Evolutionary conservation across 1,284 basidiomycete genomes (phyloP).

Genomic region (Cryptococcus sp.): DNA sequence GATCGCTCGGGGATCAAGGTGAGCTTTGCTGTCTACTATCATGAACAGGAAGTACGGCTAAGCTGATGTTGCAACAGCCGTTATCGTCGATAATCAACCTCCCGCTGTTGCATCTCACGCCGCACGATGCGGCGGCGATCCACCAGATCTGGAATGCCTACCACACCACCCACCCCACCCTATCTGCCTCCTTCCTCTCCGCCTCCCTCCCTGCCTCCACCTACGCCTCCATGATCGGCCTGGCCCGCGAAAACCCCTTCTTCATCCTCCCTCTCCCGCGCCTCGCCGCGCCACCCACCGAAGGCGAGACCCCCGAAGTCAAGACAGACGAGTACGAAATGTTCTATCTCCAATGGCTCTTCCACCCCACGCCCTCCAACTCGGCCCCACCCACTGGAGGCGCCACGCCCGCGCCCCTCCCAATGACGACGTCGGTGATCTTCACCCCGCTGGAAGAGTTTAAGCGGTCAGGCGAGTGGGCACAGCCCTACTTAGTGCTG

Average conservation of each 20-base stretch:
- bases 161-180: slow-evolving; percentile 71
- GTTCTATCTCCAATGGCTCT: slow-evolving; percentile 81
- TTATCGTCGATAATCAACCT: slow-evolving; percentile 76
- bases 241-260: slow-evolving; percentile 63
- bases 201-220: slow-evolving; percentile 68
- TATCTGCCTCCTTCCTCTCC: slow-evolving; percentile 75
- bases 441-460: slow-evolving; percentile 95
- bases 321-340: slow-evolving; percentile 67
- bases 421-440: slow-evolving; percentile 59
- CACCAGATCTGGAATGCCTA: slow-evolving; percentile 83
- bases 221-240: slow-evolving; percentile 67
- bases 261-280: slow-evolving; percentile 76
- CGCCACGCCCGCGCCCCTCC: slow-evolving; percentile 51
- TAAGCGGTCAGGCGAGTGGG: slow-evolving; percentile 79
- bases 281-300: slow-evolving; percentile 2
- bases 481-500: slow-evolving; percentile 84
- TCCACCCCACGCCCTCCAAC: slow-evolving; percentile 61
- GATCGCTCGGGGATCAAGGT: slow-evolving; percentile 49
- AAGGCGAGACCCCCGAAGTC: slow-evolving; percentile 44
- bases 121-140: slow-evolving; percentile 70
- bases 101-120: slow-evolving; percentile 62
- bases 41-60: no score
- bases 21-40: slow-evolving; percentile 5
- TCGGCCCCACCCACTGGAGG: slow-evolving; percentile 48
- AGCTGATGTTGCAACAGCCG: slow-evolving; percentile 55